A percentile compares a stretch with the other conserved stretches of the same genome.
phyloP scores from a whole-genome alignment of 768 basidiomycete genomes.

The Leccinum subtestaceum region DNA sequence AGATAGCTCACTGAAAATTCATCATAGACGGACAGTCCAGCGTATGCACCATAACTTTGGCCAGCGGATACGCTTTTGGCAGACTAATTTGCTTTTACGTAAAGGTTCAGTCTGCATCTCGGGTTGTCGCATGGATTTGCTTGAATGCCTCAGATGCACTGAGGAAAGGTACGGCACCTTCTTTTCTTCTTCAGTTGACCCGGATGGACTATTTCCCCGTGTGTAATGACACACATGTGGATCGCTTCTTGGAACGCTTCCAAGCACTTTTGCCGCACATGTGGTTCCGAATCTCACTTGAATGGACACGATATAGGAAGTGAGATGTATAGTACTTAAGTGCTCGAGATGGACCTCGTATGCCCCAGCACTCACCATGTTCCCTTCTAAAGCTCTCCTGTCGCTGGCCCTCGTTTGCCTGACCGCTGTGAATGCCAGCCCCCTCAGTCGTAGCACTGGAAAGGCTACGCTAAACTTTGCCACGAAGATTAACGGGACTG shows the following conservation, averaged over 20 bases:
- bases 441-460: slow-evolving; percentile 6
- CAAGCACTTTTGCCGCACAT: neutral
- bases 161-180: neutral
- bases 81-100: neutral
- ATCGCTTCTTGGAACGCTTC: neutral
- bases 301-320: neutral
- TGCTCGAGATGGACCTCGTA: neutral
- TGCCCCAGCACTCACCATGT: slow-evolving; percentile 10
- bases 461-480: slow-evolving; percentile 16
- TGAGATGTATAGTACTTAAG: slow-evolving; percentile 1
- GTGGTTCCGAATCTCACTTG: neutral
- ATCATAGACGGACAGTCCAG: neutral
- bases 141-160: neutral
- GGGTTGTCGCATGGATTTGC: neutral
- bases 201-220: neutral
- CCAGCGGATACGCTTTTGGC: neutral
- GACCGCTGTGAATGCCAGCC: slow-evolving; percentile 16
- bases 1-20: neutral
- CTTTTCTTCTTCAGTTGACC: neutral
- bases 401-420: slow-evolving; percentile 14
- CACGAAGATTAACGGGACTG: slow-evolving; percentile 14
- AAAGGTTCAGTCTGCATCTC: neutral
- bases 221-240: neutral
- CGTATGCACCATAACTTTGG: neutral
- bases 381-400: slow-evolving; percentile 13